Base-by-base conservation (phyloP, 495 filamentous ascomycete species). In the Aspergillus ostianus region DNA sequence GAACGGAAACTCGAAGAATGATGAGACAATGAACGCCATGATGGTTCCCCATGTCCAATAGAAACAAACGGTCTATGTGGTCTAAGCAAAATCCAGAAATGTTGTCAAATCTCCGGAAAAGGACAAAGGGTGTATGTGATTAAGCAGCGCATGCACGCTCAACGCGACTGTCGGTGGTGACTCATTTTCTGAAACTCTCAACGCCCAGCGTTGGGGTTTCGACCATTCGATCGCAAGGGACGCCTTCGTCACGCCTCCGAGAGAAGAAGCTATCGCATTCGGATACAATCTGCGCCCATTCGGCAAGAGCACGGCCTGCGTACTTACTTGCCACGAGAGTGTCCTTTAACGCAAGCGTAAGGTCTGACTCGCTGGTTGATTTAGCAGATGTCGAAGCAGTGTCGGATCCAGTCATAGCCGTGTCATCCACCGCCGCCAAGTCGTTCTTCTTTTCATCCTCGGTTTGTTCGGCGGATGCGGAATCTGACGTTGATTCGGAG, bases 231-330 rank as follows among this genome's bases (percentile, higher is more conserved):
- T 93, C 81, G 7, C 74, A 76, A 9, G 90, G 85, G 15, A 96
- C 89, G 50, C 94, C 94, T 72, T 98, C 94, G 45, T 86, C 86
- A 60, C 87, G 88, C 58, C 94, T 82, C 27, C 93, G 82, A 29
- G 96, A 90, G 50, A 93, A 90, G 73, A 98, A 98, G 67, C 86
- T 91, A 69, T 98, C 92, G 74, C 88, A 93, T 71, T 98, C 94
- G 23, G 81, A 80, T 8, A 97, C 87, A 41, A 97, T 84, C 20
- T 90, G 73, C 15, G 85, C 78, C 94, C 94, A 98, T 72, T 98
- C 94, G 2, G 93, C 92, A 53, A 98, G 80, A 2, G 94, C 92
- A 49, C 93, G 84, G 2, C 94, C 94, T 7, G 86, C 80, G 72
- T 98, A 98, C 61, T 87, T 90, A 58, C 82, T 84, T 26, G 77